Base-by-base conservation (phyloP, 805 yeast species). In the Lachancea fermentati region DNA sequence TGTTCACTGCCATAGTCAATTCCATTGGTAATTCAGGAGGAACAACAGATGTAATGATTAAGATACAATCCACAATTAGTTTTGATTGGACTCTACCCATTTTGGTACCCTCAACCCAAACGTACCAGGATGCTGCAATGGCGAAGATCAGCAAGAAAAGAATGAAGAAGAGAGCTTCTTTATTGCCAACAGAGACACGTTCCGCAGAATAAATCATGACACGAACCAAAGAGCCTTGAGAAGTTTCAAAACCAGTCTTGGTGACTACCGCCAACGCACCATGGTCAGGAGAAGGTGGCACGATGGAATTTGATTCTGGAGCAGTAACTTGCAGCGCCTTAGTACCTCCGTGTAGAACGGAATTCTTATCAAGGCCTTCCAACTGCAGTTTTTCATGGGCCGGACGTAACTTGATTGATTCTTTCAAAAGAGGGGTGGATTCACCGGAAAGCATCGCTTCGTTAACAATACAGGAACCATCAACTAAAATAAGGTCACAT, bases 1-100 rank as follows among this genome's bases (percentile, higher is more conserved):
- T 75, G 66, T 93, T 93, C 30, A 93, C 98, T 45, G 98, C 97
- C 91, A 93, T 82, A 11, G 98, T 93, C 54, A 93, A 75, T 70
- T 93, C 98, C 97, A 93, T 93, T 44, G 98, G 98, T 52, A 93
- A 75, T 68, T 93, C 98, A 32, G 98, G 98, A 28, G 98, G 98
- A 30, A 93, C 98, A 48, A 93, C 98, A 37, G 97, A 89, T 14
- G 98, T 93, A 54, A 93, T 77, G 53, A 93, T 94, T 58, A 93
- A 76, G 49, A 93, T 84, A 79, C 98, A 93, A 66, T 93, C 97
- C 58, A 93, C 75, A 50, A 93, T 81, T 63, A 93, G 76, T 66
- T 91, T 91, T 41, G 95, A 85, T 65, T 91, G 95, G 54, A 86
- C 78, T 68, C 98, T 84, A 56, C 96, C 97, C 86, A 86, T 82